phyloP scores from a whole-genome alignment of 495 filamentous ascomycete genomes.

The Stereocaulon alpinum region DNA sequence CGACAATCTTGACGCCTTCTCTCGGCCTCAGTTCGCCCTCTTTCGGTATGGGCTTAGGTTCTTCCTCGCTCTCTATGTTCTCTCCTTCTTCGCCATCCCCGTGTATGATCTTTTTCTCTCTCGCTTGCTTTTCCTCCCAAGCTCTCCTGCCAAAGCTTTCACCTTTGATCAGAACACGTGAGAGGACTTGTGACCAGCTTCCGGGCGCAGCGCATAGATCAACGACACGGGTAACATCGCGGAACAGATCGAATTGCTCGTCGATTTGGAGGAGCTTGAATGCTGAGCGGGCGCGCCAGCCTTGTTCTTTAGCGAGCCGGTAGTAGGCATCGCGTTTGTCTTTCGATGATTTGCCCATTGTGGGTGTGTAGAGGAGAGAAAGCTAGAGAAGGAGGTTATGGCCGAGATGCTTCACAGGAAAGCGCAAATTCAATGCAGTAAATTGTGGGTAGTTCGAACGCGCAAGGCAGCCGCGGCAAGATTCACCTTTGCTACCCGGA shows the following conservation, averaged over 20 bases:
- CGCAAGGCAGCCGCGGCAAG: neutral
- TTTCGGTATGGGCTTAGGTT: no score
- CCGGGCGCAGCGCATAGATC: constrained; percentile 94
- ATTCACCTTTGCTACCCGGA: constrained; percentile 6
- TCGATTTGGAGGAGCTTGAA: constrained; percentile 96
- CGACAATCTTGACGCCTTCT: constrained; percentile 80
- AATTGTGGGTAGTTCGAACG: neutral
- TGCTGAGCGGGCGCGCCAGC: constrained; percentile 90
- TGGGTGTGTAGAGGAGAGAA: neutral
- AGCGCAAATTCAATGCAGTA: neutral
- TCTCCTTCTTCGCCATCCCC: constrained; percentile 16
- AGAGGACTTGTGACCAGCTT: constrained; percentile 94
- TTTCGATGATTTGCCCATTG: constrained; percentile 96
- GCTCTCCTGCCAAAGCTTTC: constrained; percentile 76
- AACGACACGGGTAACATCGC: constrained; percentile 78
- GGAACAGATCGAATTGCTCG: constrained; percentile 92
- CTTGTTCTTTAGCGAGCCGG: constrained; percentile 93
- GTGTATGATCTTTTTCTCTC: constrained; percentile 37
- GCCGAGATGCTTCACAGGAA: neutral
- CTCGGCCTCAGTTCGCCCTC: constrained; percentile 42
- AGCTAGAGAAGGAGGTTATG: neutral
- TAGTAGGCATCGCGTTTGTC: constrained; percentile 98
- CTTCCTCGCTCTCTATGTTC: no score
- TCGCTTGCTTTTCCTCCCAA: constrained; percentile 71
- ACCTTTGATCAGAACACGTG: constrained; percentile 80